Evolutionary conservation across 2,329 filamentous ascomycete species (phyloP), one percentile per base, ranked within the genome.

Genomic region (Lasiodiplodia theobromae): DNA sequence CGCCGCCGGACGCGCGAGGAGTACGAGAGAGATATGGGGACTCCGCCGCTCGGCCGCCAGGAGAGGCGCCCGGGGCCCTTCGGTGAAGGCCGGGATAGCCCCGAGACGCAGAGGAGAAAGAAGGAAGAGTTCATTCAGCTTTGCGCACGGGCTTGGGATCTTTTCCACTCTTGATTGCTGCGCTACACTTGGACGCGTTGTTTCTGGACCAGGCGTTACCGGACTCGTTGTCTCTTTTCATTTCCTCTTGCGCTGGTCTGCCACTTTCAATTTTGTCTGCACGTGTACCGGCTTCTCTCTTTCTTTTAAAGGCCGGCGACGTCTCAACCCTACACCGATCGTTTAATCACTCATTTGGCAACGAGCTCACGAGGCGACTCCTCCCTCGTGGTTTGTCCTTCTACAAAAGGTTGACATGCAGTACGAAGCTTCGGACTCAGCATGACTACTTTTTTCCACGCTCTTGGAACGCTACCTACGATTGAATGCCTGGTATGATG

Each of bases 121-220:
- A 94, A 94, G 77, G 94, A 97, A 53, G 93, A 97, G 78, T 99
- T 99, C 77, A 84, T 99, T 71, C 85, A 87, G 68, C 83, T 98
- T 62, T 97, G 95, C 78, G 89, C 93, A 73, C 86, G 93, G 75
- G 96, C 96, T 10, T 99, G 96, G 96, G 96, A 99, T 82, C 82
- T 99, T 34, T 97, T 98, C 81, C 96, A 98, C 83, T 97, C 94
- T 71, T 97, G 54, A 69, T n/a, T 47, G 25, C 31, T 28, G 21
- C 25, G 49, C 25, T 31, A 47, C 18, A 47, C 37, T 18, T 16
- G 11, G 47, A 54, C 34, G 51, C 51, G 54, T 54, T 23, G 47
- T 56, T 66, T 66, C 23, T 47, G 21, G 49, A 56, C 31, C 37
- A 37, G 63, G 63, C 63, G 63, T 66, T 66, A 34, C 34, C 8